Conservation (phyloP, 2,329 filamentous ascomycete species). For the Zasmidium citrigriseum region DNA sequence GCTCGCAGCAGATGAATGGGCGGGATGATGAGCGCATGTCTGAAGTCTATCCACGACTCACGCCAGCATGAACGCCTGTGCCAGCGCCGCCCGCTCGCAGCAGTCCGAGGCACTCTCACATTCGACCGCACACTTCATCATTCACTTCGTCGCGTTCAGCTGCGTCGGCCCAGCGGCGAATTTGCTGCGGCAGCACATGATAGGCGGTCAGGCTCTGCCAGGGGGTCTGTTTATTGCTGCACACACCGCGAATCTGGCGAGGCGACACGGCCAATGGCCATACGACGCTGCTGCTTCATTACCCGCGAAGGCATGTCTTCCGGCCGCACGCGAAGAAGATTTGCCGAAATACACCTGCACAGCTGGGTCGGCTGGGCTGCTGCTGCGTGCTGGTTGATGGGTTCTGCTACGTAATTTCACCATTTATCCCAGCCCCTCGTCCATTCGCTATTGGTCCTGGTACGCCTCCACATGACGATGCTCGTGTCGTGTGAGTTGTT, state of each 20-base stretch:
- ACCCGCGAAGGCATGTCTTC: neutral
- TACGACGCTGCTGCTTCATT: neutral
- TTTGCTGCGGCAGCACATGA: slow-evolving; percentile 8
- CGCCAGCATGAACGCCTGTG: neutral
- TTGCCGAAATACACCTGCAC: slow-evolving; percentile 12
- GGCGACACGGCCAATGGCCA: slow-evolving; percentile 5
- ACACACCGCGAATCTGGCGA: slow-evolving; percentile 18
- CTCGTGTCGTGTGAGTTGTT: slow-evolving; percentile 10
- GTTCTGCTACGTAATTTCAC: slow-evolving; percentile 16
- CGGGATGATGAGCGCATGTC: slow-evolving; percentile 7
- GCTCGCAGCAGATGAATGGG: neutral
- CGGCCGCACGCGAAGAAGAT: slow-evolving; percentile 15
- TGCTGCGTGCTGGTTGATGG: no score
- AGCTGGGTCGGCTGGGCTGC: neutral
- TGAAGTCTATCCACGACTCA: slow-evolving; percentile 4
- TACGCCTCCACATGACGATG: slow-evolving; percentile 5
- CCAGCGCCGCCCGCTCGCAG: neutral
- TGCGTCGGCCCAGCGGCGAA: neutral
- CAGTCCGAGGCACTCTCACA: neutral
- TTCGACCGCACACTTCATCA: neutral
- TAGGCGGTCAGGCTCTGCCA: slow-evolving; percentile 16
- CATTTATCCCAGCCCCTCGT: slow-evolving; percentile 1
- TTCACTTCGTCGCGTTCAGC: no score
- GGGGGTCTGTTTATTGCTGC: neutral
- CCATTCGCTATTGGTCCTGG: slow-evolving; percentile 8